phyloP scores from a whole-genome alignment of 2,329 filamentous ascomycete genomes.

The Claviceps purpurea region DNA sequence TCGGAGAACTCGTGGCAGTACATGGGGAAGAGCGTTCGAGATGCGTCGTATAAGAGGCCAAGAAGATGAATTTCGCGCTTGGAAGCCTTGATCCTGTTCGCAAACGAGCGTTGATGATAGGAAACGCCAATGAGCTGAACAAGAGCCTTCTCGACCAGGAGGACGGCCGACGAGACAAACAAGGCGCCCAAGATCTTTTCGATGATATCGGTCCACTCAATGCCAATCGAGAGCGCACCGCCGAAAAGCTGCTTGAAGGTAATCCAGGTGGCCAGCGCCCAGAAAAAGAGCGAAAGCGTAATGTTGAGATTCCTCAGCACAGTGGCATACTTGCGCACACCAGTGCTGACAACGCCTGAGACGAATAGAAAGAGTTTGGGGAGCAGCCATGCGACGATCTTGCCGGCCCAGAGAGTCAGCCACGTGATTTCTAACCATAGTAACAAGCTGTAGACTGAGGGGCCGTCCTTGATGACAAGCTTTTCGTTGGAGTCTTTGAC shows the following conservation, averaged over 20 bases:
- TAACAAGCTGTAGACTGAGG: conserved; percentile 47
- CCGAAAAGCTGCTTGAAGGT: conserved; percentile 45
- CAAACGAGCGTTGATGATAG: conserved; percentile 75
- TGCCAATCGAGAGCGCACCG: conserved; percentile 15
- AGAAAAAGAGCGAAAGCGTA: conserved; percentile 54
- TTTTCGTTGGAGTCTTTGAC: conserved; percentile 8
- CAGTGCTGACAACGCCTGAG: conserved; percentile 54
- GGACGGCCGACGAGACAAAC: conserved; percentile 55
- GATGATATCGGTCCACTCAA: conserved; percentile 44
- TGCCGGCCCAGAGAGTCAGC: conserved; percentile 53
- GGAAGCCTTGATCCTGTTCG: conserved; percentile 71
- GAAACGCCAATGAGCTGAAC: conserved; percentile 76
- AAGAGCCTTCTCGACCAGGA: conserved; percentile 63
- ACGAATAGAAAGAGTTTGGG: conserved; percentile 55
- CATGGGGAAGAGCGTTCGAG: conserved; percentile 75
- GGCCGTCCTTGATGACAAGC: conserved; percentile 17
- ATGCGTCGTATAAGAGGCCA: conserved; percentile 79
- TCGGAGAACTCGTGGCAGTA: conserved; percentile 85
- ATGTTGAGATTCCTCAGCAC: conserved; percentile 52
- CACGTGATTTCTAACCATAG: conserved; percentile 58
- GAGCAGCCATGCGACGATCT: conserved; percentile 47
- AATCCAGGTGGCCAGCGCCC: conserved; percentile 49
- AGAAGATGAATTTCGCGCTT: conserved; percentile 77
- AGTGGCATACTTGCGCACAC: conserved; percentile 56
- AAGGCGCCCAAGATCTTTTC: conserved; percentile 52